These are phyloP conservation scores for Kwoniella dendrophila DNA, from an alignment of 768 basidiomycete genomes.

Conservation along the genomic window DNA sequence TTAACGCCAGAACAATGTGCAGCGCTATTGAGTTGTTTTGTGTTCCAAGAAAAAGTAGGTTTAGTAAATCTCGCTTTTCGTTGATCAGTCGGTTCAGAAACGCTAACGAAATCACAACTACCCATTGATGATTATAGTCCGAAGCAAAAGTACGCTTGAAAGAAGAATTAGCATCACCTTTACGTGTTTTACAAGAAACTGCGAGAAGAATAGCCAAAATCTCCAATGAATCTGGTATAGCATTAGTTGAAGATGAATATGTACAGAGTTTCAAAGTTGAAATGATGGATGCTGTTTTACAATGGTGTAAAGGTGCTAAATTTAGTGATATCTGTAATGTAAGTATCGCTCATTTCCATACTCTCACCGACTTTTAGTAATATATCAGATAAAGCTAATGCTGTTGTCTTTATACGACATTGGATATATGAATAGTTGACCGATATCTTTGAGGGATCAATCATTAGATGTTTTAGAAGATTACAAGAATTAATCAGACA, in stretches of 20 bases:
- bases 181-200: conserved; percentile 93
- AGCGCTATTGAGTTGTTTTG: conserved; percentile 93
- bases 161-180: conserved; percentile 88
- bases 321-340: conserved; percentile 97
- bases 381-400: too few species aligned
- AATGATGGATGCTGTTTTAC: conserved; percentile 94
- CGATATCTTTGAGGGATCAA: conserved; percentile 93
- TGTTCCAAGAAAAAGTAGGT: conserved; percentile 90
- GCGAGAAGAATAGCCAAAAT: conserved; percentile 96
- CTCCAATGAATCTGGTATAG: conserved; percentile 86
- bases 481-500: conserved; percentile 91
- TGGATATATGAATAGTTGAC: too few species aligned
- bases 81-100: neutral
- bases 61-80: neutral
- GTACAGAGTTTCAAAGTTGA: conserved; percentile 97
- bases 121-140: conserved; percentile 26
- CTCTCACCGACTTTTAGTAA: neutral
- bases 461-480: conserved; percentile 94
- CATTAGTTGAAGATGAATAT: conserved; percentile 89
- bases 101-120: neutral
- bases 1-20: conserved; percentile 89
- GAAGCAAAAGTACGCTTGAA: conserved; percentile 69
- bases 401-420: too few species aligned
- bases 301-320: conserved; percentile 97
- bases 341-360: conserved; percentile 25